These are phyloP conservation scores for Cytospora paraplurivora DNA, from an alignment of 2,329 filamentous ascomycete species.

Conservation along the genomic window DNA sequence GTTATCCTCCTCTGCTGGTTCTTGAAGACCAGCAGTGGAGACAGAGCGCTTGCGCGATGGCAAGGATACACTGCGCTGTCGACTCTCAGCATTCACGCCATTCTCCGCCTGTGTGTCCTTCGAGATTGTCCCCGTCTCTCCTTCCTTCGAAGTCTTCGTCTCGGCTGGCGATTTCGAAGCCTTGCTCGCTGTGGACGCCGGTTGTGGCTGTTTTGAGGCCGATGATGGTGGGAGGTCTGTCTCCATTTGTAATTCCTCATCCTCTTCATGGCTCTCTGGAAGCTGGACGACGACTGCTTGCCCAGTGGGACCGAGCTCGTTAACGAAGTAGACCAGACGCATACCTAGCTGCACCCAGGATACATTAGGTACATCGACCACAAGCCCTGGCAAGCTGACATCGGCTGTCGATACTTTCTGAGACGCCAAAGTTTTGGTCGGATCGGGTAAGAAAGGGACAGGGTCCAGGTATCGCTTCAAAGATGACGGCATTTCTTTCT, in stretches of 20 bases:
- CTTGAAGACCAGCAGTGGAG: conserved; percentile 60
- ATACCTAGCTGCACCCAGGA: conserved; percentile 50
- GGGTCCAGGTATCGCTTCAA: conserved; percentile 61
- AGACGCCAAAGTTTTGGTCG: conserved; percentile 44
- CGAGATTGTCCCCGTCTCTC: background rate
- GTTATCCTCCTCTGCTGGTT: conserved; percentile 59
- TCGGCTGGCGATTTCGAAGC: conserved; percentile 21
- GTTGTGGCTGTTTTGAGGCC: conserved; percentile 24
- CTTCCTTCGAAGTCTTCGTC: conserved; percentile 12
- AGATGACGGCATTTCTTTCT: conserved; percentile 51
- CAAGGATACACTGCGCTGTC: conserved; percentile 42
- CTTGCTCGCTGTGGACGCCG: conserved; percentile 6
- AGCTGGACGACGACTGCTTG: conserved; percentile 41
- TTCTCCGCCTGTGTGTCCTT: conserved; percentile 20
- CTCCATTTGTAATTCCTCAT: conserved; percentile 41
- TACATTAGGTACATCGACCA: conserved; percentile 37
- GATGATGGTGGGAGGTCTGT: conserved; percentile 40
- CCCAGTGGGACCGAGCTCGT: conserved; percentile 40
- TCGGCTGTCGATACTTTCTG: conserved; percentile 33
- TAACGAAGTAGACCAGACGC: conserved; percentile 42
- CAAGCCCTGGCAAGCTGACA: conserved; percentile 30
- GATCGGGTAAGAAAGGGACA: conserved; percentile 62
- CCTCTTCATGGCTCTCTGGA: conserved; percentile 41
- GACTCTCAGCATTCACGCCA: conserved; percentile 23
- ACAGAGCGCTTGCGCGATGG: conserved; percentile 63